Base-by-base conservation (phyloP, 2,329 filamentous ascomycete genomes). In the Blastomyces emzantsi region DNA sequence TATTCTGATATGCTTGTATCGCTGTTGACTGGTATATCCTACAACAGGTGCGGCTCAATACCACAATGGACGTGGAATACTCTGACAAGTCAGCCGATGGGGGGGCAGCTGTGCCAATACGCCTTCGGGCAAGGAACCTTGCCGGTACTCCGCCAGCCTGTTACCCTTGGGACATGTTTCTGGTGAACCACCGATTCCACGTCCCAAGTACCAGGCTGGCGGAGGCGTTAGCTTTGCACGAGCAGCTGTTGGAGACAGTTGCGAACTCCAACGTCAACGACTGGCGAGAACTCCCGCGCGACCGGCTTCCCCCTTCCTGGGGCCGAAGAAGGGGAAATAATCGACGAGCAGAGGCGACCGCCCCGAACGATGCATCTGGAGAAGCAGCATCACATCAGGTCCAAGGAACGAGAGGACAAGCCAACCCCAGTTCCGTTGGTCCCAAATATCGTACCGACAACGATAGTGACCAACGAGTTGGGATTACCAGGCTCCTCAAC, bases 61-160 rank as follows among this genome's bases (percentile, higher is more conserved):
- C 71, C 1, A 70, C 70, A 11, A 69, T 72, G 66, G 59, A 63
- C 13, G 62, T 73, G 6, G 66, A 66, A 36, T 68, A 68, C n/a
- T 36, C 54, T 8, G 25, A 59, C 9, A 25, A 47, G 9, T 15
- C 25, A 8, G 36, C 22, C 22, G 47, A 43, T n/a, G 55, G 19
- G 15, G 33, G 17, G 2, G 17, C 33, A 22, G 5, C 30, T 1
- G 49, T 52, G 54, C 64, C 67, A 9, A 41, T 63, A 9, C 52
- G 52, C n/a, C 69, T 72, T n/a, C 63, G 64, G 9, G 62, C 67
- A n/a, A 69, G 61, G 33, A 61, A 65, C 3, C 64, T 72, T 28
- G 51, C 45, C 1, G 47, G 33, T 8, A 60, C 41, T 1, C 22
- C 15, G 15, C 49, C 62, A 6, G 51, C 33, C 2, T 52, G 60